Evolutionary conservation across 1,139 yeast genomes (phyloP).

Genomic region (Candida frijolesensis): DNA sequence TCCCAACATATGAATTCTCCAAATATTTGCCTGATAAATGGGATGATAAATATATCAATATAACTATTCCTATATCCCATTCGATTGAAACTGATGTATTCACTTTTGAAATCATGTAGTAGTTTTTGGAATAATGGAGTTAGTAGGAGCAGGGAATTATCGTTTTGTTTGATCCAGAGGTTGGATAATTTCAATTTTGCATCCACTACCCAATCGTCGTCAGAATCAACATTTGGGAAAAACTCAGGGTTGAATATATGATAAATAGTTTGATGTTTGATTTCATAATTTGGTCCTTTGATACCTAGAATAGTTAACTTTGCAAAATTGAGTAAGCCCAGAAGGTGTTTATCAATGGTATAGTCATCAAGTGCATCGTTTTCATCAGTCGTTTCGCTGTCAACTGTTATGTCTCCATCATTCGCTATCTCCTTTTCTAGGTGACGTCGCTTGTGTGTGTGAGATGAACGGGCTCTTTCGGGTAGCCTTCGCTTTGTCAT

Average conservation of each 20-base stretch:
- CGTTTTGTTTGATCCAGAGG: constrained; percentile 17
- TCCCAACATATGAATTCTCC: constrained; percentile 33
- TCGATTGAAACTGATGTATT: constrained; percentile 28
- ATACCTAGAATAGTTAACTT: constrained; percentile 46
- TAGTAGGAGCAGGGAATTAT: constrained; percentile 18
- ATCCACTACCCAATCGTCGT: constrained; percentile 44
- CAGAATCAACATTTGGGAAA: constrained; percentile 47
- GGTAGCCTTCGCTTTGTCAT: not conserved
- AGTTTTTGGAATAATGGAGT: constrained; percentile 22
- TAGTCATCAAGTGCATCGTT: not conserved
- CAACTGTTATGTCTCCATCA: not conserved
- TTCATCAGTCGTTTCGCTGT: not conserved
- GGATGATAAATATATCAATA: constrained; percentile 34
- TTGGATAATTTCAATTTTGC: constrained; percentile 21
- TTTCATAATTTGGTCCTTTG: constrained; percentile 40
- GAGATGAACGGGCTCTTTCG: not conserved
- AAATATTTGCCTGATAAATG: constrained; percentile 32
- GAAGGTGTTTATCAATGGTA: constrained; percentile 29
- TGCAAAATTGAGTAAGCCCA: constrained; percentile 38
- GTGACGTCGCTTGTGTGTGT: not conserved
- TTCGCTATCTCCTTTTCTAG: not conserved
- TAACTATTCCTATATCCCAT: constrained; percentile 23
- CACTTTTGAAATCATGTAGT: constrained; percentile 19
- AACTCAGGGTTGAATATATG: constrained; percentile 51
- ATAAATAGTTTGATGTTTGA: constrained; percentile 46